A percentile compares a stretch with the other conserved stretches of the same genome.
Evolutionary conservation across 768 basidiomycete genomes (phyloP).

Genomic region (Pholiota molesta): DNA sequence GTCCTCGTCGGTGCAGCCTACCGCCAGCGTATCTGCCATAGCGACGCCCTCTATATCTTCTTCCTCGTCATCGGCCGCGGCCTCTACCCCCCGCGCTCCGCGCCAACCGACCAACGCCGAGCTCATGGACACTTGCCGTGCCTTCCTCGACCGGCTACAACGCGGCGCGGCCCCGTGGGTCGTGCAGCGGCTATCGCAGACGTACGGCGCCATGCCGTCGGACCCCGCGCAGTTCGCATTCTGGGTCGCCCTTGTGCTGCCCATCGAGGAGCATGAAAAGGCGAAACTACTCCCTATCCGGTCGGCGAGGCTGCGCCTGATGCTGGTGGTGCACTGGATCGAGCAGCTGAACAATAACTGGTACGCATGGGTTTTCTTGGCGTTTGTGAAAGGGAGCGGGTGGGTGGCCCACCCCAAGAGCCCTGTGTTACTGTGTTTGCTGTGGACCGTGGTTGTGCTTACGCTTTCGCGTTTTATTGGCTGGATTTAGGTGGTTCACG

Average conservation of each 20-base stretch:
- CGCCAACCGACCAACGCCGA: slow-evolving; percentile 48
- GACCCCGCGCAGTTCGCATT: slow-evolving; percentile 79
- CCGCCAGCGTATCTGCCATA: slow-evolving; percentile 7
- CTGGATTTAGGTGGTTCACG: slow-evolving; percentile 69
- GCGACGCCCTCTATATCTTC: neutral
- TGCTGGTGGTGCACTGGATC: slow-evolving; percentile 94
- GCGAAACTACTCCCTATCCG: slow-evolving; percentile 83
- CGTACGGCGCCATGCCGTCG: slow-evolving; percentile 76
- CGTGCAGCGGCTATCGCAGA: slow-evolving; percentile 79
- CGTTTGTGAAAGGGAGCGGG: slow-evolving; percentile 20
- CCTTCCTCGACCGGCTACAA: slow-evolving; percentile 48
- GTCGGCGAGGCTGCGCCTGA: slow-evolving; percentile 74
- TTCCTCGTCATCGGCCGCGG: neutral
- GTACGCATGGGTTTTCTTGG: slow-evolving; percentile 39
- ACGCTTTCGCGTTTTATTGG: slow-evolving; percentile 33
- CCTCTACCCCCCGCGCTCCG: slow-evolving; percentile 8
- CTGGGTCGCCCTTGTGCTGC: slow-evolving; percentile 90
- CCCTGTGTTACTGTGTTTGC: slow-evolving; percentile 17
- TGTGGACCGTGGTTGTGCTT: slow-evolving; percentile 31
- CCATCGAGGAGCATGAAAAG: slow-evolving; percentile 91
- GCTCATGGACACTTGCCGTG: slow-evolving; percentile 48
- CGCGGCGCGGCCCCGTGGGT: slow-evolving; percentile 91
- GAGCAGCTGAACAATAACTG: slow-evolving; percentile 64
- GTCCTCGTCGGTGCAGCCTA: slow-evolving; percentile 8
- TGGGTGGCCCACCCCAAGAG: slow-evolving; percentile 16